Percentiles rank a stretch among this genome's conserved stretches.
phyloP scores from a whole-genome alignment of 1,284 basidiomycete genomes.

The Tilletia caries region DNA sequence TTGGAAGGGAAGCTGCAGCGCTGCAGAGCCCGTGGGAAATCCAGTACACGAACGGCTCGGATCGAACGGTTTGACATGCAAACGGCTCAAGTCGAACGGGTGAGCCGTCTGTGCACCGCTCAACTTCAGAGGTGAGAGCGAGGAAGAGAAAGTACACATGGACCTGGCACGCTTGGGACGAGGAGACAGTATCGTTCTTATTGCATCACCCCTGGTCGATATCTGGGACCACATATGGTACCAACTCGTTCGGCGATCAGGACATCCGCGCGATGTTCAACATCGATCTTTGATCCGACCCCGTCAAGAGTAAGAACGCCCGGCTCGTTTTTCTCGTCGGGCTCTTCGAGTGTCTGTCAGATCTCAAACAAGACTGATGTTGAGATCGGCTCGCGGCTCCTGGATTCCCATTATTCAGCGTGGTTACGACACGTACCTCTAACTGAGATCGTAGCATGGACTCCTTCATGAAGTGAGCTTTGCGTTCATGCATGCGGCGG shows the following conservation, averaged over 20 bases:
- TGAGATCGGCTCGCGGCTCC: background rate
- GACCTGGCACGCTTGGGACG: too few relatives aligned
- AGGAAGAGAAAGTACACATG: too few relatives aligned
- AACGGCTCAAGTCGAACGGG: too few relatives aligned
- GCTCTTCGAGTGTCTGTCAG: slow-evolving; percentile 7
- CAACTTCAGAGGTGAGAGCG: too few relatives aligned
- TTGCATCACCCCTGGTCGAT: too few relatives aligned
- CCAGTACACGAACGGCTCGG: too few relatives aligned
- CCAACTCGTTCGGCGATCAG: background rate
- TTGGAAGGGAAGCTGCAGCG: too few relatives aligned
- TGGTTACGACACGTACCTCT: slow-evolving; percentile 20
- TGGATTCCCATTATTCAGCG: background rate
- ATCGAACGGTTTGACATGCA: too few relatives aligned
- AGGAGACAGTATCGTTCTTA: too few relatives aligned
- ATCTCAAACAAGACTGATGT: background rate
- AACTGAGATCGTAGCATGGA: slow-evolving; percentile 83
- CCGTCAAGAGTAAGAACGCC: background rate
- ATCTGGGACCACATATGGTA: slow-evolving; percentile 46
- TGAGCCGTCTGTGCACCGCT: too few relatives aligned
- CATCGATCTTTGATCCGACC: background rate
- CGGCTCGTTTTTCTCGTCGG: background rate
- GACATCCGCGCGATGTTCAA: background rate
- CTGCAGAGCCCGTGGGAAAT: too few relatives aligned
- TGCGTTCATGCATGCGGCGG: slow-evolving; percentile 68
- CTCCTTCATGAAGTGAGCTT: slow-evolving; percentile 85